Evolutionary conservation across 2,329 filamentous ascomycete species (phyloP).

Genomic region (Sphaerulina populicola): DNA sequence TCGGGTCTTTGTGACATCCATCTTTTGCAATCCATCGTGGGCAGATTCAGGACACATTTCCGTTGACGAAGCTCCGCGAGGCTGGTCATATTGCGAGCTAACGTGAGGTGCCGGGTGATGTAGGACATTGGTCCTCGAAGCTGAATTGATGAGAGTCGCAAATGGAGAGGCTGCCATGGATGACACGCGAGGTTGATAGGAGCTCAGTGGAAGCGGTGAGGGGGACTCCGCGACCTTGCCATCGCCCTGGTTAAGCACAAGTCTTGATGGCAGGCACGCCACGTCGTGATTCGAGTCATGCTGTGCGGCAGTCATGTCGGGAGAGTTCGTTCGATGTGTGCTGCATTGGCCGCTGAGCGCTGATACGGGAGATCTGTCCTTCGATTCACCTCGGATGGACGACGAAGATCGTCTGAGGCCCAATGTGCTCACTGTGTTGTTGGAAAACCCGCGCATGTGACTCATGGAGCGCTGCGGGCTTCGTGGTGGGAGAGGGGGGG

Average conservation of each 20-base stretch:
- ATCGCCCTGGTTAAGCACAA: background rate
- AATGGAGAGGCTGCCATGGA: slow-evolving; percentile 6
- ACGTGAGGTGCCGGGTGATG: background rate
- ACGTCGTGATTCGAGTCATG: slow-evolving; percentile 1
- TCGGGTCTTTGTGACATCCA: slow-evolving; percentile 4
- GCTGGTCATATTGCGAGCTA: background rate
- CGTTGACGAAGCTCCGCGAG: background rate
- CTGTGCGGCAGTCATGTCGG: background rate
- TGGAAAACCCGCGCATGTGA: slow-evolving; percentile 12
- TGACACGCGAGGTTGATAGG: background rate
- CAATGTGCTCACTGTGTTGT: slow-evolving; percentile 9
- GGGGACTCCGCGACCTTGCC: background rate
- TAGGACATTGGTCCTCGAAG: background rate
- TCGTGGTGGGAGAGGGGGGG: slow-evolving; percentile 16
- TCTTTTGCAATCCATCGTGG: slow-evolving; percentile 3
- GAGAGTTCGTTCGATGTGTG: background rate
- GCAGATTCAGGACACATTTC: background rate
- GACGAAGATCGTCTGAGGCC: slow-evolving; percentile 13
- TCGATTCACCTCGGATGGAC: slow-evolving; percentile 12
- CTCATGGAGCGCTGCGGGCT: slow-evolving; percentile 16
- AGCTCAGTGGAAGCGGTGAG: background rate
- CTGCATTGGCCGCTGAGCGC: background rate
- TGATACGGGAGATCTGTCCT: slow-evolving; percentile 16
- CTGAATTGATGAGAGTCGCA: slow-evolving; percentile 10
- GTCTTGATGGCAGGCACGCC: background rate